phyloP scores from a whole-genome alignment of 2,329 filamentous ascomycete genomes.

The Spiromastix sp. region DNA sequence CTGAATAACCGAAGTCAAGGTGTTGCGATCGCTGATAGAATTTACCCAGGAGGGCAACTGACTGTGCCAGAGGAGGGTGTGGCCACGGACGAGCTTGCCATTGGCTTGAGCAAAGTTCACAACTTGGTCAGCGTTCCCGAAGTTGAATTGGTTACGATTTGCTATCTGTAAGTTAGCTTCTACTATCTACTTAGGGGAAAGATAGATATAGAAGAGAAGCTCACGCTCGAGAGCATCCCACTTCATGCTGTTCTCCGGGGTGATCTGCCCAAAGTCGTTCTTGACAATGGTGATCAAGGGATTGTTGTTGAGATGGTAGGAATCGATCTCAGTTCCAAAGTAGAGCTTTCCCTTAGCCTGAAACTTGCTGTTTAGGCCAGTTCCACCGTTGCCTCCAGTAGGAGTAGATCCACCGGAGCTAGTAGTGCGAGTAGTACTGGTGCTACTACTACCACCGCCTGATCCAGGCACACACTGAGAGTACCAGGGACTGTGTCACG shows the following conservation, averaged over 20 bases:
- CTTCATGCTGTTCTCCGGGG: slow-evolving; percentile 61
- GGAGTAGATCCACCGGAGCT: no score
- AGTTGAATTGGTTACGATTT: slow-evolving; percentile 42
- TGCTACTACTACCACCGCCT: no score
- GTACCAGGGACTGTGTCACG: no score
- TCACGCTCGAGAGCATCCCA: slow-evolving; percentile 43
- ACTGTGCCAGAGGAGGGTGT: slow-evolving; percentile 40
- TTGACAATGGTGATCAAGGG: slow-evolving; percentile 47
- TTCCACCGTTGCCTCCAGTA: no score
- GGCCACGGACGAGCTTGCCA: slow-evolving; percentile 51
- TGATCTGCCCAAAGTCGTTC: slow-evolving; percentile 53
- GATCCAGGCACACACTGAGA: no score
- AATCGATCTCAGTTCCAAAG: slow-evolving; percentile 49
- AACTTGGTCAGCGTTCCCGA: slow-evolving; percentile 46
- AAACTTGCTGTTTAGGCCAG: no score
- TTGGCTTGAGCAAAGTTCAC: slow-evolving; percentile 49
- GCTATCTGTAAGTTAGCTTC: slow-evolving; percentile 16
- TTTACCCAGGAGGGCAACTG: slow-evolving; percentile 46
- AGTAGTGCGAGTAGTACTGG: no score
- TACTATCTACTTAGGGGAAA: slow-evolving; percentile 1
- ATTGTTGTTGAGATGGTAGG: slow-evolving; percentile 39
- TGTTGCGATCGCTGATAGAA: slow-evolving; percentile 41
- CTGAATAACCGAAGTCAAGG: slow-evolving; percentile 46
- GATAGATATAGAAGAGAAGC: not conserved
- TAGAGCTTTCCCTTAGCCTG: slow-evolving; percentile 56